Base-by-base conservation (phyloP, 345 rosid genomes). In the Litchi chinensis region DNA sequence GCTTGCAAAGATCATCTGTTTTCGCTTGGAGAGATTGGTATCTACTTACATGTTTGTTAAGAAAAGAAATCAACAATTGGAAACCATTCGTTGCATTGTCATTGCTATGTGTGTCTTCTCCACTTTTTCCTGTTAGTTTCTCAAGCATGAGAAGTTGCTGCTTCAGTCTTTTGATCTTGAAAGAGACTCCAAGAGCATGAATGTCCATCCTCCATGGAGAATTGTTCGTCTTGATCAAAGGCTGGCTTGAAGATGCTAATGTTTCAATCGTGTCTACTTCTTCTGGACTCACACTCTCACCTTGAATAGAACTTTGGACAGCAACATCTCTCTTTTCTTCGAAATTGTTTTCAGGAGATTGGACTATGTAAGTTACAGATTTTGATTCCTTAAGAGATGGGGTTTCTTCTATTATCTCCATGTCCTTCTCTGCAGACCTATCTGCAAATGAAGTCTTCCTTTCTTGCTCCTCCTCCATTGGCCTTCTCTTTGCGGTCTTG, bases 111-210 rank as follows among this genome's bases (percentile, higher is more conserved):
- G 6, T 57, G 46, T 66, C 82, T 78, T 88, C 91, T 21, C 78
- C 82, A 77, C 68, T 85, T 67, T 89, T 93, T 79, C 92, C 97
- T 7, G 88, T 85, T 77, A 92, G 77, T 83, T 93, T 94, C 78
- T 96, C 97, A 39, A 96, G 89, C 93, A 94, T 85, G 76, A 93
- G 84, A 46, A 94, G 89, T 82, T 94, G 97, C 84, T 94, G 98
- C 87, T 87, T 90, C 71, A 94, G 84, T 89, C 99, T 93, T 85
- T 93, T 96, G 83, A 94, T 89, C 93, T 96, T 96, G 89, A 85
- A 94, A 76, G 97, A 92, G 79, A 93, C 91, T 77, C 94, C 99
- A 21, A 96, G 99, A 75, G 98, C 98, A 70, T 90, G 95, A 79
- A 94, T 89, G 83, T 96, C 97, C 92, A 91, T 91, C 84, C 90